Base-by-base conservation (phyloP, 768 basidiomycete genomes). In the Gyrodon lividus region DNA sequence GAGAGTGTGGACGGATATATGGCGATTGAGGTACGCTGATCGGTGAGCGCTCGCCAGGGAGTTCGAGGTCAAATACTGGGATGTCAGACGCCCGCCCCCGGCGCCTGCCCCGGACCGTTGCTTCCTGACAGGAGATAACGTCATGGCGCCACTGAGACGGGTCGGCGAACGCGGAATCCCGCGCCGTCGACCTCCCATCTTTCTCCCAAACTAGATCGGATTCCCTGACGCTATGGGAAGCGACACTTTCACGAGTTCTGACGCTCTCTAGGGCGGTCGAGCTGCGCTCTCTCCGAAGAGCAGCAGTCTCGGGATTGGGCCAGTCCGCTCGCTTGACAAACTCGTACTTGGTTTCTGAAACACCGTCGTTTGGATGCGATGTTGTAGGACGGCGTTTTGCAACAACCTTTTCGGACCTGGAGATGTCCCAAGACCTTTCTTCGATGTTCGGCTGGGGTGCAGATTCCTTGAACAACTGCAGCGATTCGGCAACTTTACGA, bases 271-370 rank as follows among this genome's bases (percentile, higher is more conserved):
- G 65, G 19, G 74, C 75, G 17, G 82, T 80, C 31, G 77, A 73
- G 62, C 87, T 89, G 66, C 78, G 82, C 63, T 87, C 84, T 51
- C 87, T 74, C 50, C 87, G 76, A 43, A 84, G 72, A 17, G 84
- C 86, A 49, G 83, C 86, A 5, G 80, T 74, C 70, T 89, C 89
- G 35, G 86, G 80, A 66, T 89, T 88, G 1, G 86, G 87, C 90
- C 90, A 91, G 57, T 88, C 89, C 14, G 90, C 83, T 38, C 89
- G 81, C 64, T 89, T 90, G 42, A 91, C 87, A 59, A 89, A 90
- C 72, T 90, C 81, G 62, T 83, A 90, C 62, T 84, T 79, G 16
- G 87, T 78, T 55, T 86, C 80, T 22, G 81, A 78, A 39, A 88
- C 82, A 52, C 81, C 78, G 24, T 75, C 72, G 28, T 72, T 71